phyloP scores from a whole-genome alignment of 192 early-diverging fungal species.

The Rhizophagus sp. region DNA sequence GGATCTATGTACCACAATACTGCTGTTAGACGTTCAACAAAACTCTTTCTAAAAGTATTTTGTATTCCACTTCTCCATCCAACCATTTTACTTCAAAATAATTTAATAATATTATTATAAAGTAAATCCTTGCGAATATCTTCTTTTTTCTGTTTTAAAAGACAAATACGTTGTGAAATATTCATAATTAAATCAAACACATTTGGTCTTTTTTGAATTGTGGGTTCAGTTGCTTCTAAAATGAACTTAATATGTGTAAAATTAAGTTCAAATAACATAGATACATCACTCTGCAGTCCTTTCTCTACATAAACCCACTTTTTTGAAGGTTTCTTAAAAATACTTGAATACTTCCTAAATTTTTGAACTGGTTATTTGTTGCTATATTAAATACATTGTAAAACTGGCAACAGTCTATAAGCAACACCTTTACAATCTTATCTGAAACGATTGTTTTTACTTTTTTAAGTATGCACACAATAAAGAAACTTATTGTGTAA shows the following conservation, averaged over 20 bases:
- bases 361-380: neutral
- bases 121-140: neutral
- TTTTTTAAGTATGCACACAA: neutral
- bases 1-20: neutral
- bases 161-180: neutral
- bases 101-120: neutral
- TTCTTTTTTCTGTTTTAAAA: neutral
- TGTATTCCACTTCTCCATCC: neutral
- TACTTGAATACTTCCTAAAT: neutral
- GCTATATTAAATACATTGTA: too few relatives aligned
- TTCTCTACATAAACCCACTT: neutral
- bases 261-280: neutral
- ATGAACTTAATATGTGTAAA: too few relatives aligned
- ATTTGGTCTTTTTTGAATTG: neutral
- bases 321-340: constrained; percentile 2
- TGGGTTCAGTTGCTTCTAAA: too few relatives aligned
- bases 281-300: neutral
- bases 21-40: neutral
- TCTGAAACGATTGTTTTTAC: neutral
- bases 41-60: neutral
- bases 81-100: neutral
- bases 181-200: neutral
- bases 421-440: too few relatives aligned
- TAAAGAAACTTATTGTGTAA: too few relatives aligned
- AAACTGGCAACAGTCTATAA: too few relatives aligned